Percentiles rank a stretch among this genome's conserved stretches.
These are phyloP conservation scores for Aspergillus novoparasiticus DNA, from an alignment of 2,329 filamentous ascomycete genomes.

Conservation along the genomic window DNA sequence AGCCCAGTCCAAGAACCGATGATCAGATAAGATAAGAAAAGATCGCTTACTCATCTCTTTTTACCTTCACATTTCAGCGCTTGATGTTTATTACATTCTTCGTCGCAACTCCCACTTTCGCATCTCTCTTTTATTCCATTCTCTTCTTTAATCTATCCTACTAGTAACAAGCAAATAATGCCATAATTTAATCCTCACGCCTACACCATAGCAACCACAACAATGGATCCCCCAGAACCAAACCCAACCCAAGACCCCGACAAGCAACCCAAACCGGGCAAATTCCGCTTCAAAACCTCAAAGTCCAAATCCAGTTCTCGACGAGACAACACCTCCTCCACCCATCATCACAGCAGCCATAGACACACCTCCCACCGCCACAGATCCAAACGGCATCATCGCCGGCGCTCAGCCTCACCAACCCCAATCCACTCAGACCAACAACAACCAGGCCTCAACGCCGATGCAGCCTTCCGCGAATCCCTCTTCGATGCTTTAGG, in stretches of 20 bases:
- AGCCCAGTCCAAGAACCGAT: not conserved
- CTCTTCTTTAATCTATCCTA: not conserved
- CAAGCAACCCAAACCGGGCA: slow-evolving; percentile 19
- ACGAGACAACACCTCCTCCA: slow-evolving; percentile 5
- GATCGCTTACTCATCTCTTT: not conserved
- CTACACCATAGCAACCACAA: not conserved
- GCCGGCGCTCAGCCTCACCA: not conserved
- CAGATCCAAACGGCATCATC: slow-evolving; percentile 24
- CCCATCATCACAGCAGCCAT: slow-evolving; percentile 20
- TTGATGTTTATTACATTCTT: too few species aligned
- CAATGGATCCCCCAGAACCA: not conserved
- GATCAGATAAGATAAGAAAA: slow-evolving; percentile 19
- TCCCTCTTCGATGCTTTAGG: slow-evolving; percentile 96
- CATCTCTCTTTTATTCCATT: too few species aligned
- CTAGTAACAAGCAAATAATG: not conserved
- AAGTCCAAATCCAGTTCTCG: slow-evolving; percentile 7
- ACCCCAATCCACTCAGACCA: not conserved
- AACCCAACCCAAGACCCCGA: slow-evolving; percentile 17
- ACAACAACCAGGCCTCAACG: slow-evolving; percentile 49
- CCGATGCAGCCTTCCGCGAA: slow-evolving; percentile 81
- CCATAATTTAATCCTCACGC: not conserved
- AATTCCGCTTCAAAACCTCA: slow-evolving; percentile 38
- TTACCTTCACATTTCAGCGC: not conserved
- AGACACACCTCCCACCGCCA: slow-evolving; percentile 26
- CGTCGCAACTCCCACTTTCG: too few species aligned